Evolutionary conservation across 75 land plant species (phyloP), one percentile per base, ranked within the genome.

Genomic region (Cryptomeria japonica): DNA sequence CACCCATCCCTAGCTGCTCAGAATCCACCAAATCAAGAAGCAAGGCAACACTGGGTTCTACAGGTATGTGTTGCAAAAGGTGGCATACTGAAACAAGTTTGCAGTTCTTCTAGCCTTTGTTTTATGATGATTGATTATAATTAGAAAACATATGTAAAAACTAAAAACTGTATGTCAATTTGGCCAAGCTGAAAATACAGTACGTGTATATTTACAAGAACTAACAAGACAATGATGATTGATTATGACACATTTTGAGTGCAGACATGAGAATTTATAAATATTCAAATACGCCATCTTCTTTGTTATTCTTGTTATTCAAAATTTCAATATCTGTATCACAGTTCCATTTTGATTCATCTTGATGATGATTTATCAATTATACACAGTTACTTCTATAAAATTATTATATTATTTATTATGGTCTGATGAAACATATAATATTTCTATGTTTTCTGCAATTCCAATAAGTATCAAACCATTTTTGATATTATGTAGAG

Each of bases 21-120:
- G 28, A 89, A 91, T 87, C 89, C 93, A 58, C 93, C 89, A 79
- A 92, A 87, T 86, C 91, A 92, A 86, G 93, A 91, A 89, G 93
- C 92, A 53, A 39, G 93, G 34, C 92, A 92, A 89, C 90, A 89
- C 58, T 87, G 93, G 42, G 89, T 92, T 47, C 78, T 87, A 42
- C 93, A 92, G 93, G 93, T 92, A 80, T 51, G 16, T 9, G 41
- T 86, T 16, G 55, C 16, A 51, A 51, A 39, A 22, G 37, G 39
- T 41, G 22, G 82, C 19, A 79, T 19, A 25, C 5, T 76, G 41
- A 16, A 78, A 37, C 28, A 19, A 78, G 80, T 58, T 58, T 22
- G 28, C 22, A 58, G 5, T 18, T 44, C 46, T 44, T 64, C 8
- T 25, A 25, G 28, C 55, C 55, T 10, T 47, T 61, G 5, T 61